Percentiles rank a stretch among this genome's conserved stretches.
Conservation (phyloP, 2,329 filamentous ascomycete genomes). For the Monilinia fructigena region DNA sequence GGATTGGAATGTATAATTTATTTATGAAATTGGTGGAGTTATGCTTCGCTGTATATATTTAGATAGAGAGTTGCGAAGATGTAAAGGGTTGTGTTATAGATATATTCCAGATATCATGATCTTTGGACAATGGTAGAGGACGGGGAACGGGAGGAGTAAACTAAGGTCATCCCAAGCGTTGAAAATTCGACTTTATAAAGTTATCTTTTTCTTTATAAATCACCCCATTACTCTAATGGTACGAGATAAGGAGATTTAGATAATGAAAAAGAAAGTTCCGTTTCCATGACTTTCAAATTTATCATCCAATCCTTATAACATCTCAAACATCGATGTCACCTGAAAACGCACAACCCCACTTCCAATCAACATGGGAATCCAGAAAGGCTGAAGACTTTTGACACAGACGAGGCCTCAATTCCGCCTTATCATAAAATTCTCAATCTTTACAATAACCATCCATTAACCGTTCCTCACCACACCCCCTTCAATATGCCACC, state of each 20-base stretch:
- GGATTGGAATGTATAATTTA: background rate
- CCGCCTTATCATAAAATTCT: conserved; percentile 24
- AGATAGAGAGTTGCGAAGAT: too few species aligned
- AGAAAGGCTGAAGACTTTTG: conserved; percentile 23
- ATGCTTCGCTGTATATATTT: background rate
- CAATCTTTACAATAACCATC: background rate
- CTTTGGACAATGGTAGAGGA: too few species aligned
- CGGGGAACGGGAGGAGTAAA: too few species aligned
- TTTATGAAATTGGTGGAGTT: background rate
- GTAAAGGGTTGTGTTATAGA: too few species aligned
- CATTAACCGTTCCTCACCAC: background rate
- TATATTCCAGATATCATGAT: too few species aligned
- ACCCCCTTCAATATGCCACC: conserved; percentile 5
- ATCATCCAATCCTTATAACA: background rate
- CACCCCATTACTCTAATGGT: too few species aligned
- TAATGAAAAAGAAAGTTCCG: too few species aligned
- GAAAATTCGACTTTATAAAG: too few species aligned
- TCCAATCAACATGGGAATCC: conserved; percentile 11
- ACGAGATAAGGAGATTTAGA: too few species aligned
- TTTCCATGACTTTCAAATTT: too few species aligned
- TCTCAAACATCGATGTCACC: background rate
- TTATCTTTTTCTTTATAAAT: too few species aligned
- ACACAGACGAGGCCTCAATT: conserved; percentile 26
- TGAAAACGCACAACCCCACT: background rate
- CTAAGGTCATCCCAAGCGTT: too few species aligned